A percentile compares a stretch with the other conserved stretches of the same genome.
These are phyloP conservation scores for Solanum arcanum DNA, from an alignment of 257 asterid species.

Conservation along the genomic window DNA sequence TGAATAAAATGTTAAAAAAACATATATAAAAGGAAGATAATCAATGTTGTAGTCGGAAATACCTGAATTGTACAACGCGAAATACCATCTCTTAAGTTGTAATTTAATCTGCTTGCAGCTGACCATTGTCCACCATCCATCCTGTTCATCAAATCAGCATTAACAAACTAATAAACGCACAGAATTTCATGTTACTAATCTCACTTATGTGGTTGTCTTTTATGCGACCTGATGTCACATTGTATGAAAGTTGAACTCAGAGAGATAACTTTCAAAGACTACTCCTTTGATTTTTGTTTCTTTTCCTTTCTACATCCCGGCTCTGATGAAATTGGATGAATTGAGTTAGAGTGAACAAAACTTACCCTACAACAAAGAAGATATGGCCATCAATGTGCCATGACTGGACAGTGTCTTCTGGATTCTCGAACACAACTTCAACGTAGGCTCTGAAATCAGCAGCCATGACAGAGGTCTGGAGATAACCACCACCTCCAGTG, in stretches of 20 bases:
- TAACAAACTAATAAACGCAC: neutral
- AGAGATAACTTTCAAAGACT: neutral
- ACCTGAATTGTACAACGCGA: constrained; percentile 29
- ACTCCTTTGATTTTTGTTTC: neutral
- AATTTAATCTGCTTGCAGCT: constrained; percentile 20
- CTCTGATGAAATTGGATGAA: neutral
- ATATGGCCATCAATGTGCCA: constrained; percentile 41
- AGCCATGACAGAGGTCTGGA: constrained; percentile 35
- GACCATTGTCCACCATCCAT: constrained; percentile 32
- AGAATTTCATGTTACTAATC: neutral
- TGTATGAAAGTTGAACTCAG: neutral
- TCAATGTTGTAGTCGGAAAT: neutral
- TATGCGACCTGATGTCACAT: neutral
- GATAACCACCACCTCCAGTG: constrained; percentile 24
- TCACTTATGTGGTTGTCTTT: neutral
- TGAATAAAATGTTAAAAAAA: neutral
- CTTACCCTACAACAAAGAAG: constrained; percentile 39
- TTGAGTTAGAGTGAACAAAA: neutral
- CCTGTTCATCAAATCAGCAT: constrained; percentile 1
- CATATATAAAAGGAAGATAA: neutral
- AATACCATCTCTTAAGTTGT: constrained; percentile 28
- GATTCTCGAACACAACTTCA: constrained; percentile 32
- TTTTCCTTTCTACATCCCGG: neutral
- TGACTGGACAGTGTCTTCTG: constrained; percentile 33
- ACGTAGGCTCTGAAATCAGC: constrained; percentile 26